Percentiles rank a stretch among this genome's conserved stretches.
Conservation (phyloP, 495 filamentous ascomycete genomes). For the Penicillium crystallinum region DNA sequence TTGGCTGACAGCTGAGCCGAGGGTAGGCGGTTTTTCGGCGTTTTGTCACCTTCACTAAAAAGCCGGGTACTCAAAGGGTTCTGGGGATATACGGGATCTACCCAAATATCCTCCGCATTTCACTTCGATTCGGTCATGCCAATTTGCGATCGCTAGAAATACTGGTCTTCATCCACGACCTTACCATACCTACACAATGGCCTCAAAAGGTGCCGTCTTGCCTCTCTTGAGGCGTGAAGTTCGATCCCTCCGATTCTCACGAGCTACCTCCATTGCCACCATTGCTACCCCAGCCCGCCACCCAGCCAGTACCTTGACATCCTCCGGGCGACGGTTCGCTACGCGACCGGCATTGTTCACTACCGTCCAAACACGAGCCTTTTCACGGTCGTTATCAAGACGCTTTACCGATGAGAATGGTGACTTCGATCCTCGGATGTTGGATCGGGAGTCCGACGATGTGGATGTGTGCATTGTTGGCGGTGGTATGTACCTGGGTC, state of each 20-base stretch:
- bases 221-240: constrained; percentile 43
- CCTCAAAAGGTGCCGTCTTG: constrained; percentile 38
- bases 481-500: constrained; percentile 54
- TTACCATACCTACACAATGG: constrained; percentile 24
- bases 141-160: constrained; percentile 3
- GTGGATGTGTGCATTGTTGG: constrained; percentile 97
- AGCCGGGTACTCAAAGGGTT: constrained; percentile 22
- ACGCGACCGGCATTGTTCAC: constrained; percentile 23
- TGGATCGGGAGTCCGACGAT: constrained; percentile 84
- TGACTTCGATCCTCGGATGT: constrained; percentile 62
- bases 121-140: neutral
- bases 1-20: constrained; percentile 27
- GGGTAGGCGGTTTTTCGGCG: constrained; percentile 30
- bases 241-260: constrained; percentile 27
- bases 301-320: constrained; percentile 18
- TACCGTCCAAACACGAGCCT: constrained; percentile 33
- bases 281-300: constrained; percentile 18
- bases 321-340: constrained; percentile 16
- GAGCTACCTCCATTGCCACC: constrained; percentile 26
- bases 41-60: constrained; percentile 11
- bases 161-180: neutral
- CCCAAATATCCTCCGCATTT: constrained; percentile 10
- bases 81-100: neutral
- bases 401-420: constrained; percentile 54
- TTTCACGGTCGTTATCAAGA: constrained; percentile 46